Conservation (phyloP, 2,329 filamentous ascomycete genomes). For the Cladophialophora bantiana region DNA sequence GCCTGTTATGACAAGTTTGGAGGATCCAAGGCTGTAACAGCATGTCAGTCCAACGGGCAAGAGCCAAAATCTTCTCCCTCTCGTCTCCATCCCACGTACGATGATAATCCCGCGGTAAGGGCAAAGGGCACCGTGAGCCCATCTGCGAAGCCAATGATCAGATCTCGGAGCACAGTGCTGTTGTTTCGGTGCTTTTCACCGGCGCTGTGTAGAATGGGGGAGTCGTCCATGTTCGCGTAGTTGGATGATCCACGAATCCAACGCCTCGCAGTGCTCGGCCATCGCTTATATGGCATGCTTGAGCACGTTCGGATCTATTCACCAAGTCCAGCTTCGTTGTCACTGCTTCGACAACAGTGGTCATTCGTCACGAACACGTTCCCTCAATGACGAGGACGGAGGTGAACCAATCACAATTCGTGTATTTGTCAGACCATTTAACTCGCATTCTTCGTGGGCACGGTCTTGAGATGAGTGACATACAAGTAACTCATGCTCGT, state of each 20-base stretch:
- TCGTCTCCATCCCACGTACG: slow-evolving; percentile 35
- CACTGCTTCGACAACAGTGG: neutral
- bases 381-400: neutral
- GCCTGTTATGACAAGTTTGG: slow-evolving; percentile 72
- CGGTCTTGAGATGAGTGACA: neutral
- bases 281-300: neutral
- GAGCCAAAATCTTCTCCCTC: neutral
- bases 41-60: neutral
- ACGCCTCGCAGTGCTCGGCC: neutral
- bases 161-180: slow-evolving; percentile 51
- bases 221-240: neutral
- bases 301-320: neutral
- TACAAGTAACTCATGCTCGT: neutral
- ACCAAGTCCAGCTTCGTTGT: neutral
- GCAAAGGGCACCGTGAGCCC: slow-evolving; percentile 82
- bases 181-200: slow-evolving; percentile 13
- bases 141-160: slow-evolving; percentile 78
- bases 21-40: slow-evolving; percentile 60
- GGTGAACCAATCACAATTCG: neutral
- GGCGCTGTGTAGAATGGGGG: neutral
- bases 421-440: neutral
- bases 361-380: neutral
- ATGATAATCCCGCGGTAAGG: slow-evolving; percentile 71
- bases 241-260: neutral
- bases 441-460: neutral